Evolutionary conservation across 176 grass and related monocot genomes (phyloP).

Genomic region (Pontederia crassipes): DNA sequence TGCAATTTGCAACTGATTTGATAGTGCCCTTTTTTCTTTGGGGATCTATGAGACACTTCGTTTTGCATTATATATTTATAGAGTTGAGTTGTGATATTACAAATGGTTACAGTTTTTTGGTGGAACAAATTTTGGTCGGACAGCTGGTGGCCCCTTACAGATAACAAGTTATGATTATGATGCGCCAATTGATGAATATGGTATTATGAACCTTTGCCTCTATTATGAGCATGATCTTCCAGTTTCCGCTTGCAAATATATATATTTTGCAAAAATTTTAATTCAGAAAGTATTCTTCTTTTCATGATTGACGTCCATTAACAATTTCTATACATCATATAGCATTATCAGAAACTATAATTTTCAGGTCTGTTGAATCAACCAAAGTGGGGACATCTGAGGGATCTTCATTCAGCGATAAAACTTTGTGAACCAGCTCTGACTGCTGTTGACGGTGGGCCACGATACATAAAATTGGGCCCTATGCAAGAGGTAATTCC

Average conservation of each 20-base stretch:
- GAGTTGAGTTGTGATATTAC: slow-evolving; percentile 7
- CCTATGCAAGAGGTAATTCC: slow-evolving; percentile 78
- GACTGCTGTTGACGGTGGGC: slow-evolving; percentile 53
- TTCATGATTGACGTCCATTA: not conserved
- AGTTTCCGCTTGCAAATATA: too few species aligned
- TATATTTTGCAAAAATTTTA: slow-evolving; percentile 4
- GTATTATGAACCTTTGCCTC: slow-evolving; percentile 25
- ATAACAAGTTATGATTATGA: slow-evolving; percentile 98
- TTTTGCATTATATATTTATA: slow-evolving; percentile 4
- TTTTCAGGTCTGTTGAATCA: slow-evolving; percentile 72
- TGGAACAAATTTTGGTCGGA: slow-evolving; percentile 93
- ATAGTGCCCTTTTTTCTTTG: too few species aligned
- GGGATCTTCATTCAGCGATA: slow-evolving; percentile 76
- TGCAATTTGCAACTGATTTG: too few species aligned
- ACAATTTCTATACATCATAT: not conserved
- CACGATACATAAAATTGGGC: slow-evolving; percentile 86
- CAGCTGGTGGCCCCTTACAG: slow-evolving; percentile 83
- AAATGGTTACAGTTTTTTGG: slow-evolving; percentile 68
- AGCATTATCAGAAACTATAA: not conserved
- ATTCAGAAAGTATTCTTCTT: not conserved
- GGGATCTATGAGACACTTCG: too few species aligned
- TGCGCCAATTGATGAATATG: slow-evolving; percentile 91
- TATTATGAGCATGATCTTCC: not conserved
- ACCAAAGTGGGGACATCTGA: slow-evolving; percentile 92
- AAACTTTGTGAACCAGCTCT: slow-evolving; percentile 96